Percentiles rank a stretch among this genome's conserved stretches.
These are phyloP conservation scores for Halteria grandinella DNA, from an alignment of 73 alveolate genomes.

Conservation along the genomic window DNA sequence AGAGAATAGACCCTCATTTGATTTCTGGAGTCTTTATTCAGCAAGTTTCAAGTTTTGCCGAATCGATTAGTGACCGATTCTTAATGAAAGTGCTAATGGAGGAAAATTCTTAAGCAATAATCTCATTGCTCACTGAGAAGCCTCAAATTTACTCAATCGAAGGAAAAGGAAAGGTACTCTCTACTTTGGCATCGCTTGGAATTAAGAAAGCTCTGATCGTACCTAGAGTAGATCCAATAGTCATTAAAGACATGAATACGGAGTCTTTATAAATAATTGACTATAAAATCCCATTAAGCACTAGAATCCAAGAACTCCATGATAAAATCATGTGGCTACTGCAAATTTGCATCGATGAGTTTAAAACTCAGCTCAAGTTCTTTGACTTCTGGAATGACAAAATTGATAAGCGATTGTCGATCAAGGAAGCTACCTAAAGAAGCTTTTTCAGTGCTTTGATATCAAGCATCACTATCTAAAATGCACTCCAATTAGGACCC, in stretches of 20 bases:
- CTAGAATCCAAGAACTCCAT: too few relatives aligned
- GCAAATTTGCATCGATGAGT: conserved; percentile 38
- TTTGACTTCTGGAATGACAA: conserved; percentile 1
- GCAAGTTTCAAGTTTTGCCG: conserved; percentile 21
- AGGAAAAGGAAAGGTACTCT: conserved; percentile 21
- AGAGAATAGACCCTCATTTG: conserved; percentile 38
- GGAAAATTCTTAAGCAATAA: conserved; percentile 48
- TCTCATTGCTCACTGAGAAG: conserved; percentile 25
- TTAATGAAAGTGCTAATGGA: conserved; percentile 16
- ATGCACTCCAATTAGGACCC: conserved; percentile 24
- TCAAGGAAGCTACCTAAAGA: conserved; percentile 33
- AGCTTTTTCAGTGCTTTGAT: conserved; percentile 2
- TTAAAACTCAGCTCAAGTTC: conserved; percentile 23
- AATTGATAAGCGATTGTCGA: conserved; percentile 15
- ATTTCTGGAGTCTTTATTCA: conserved; percentile 47
- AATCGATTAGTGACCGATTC: conserved; percentile 23
- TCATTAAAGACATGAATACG: too few relatives aligned
- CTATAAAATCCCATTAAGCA: too few relatives aligned
- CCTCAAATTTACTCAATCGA: conserved; percentile 31
- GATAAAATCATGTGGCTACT: too few relatives aligned
- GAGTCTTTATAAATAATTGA: too few relatives aligned
- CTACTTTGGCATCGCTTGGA: conserved; percentile 53
- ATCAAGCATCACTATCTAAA: conserved; percentile 3
- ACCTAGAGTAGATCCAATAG: too few relatives aligned
- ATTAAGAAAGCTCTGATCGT: conserved; percentile 45